These are phyloP conservation scores for Sarocladium strictum DNA, from an alignment of 2,329 filamentous ascomycete genomes.

Conservation along the genomic window DNA sequence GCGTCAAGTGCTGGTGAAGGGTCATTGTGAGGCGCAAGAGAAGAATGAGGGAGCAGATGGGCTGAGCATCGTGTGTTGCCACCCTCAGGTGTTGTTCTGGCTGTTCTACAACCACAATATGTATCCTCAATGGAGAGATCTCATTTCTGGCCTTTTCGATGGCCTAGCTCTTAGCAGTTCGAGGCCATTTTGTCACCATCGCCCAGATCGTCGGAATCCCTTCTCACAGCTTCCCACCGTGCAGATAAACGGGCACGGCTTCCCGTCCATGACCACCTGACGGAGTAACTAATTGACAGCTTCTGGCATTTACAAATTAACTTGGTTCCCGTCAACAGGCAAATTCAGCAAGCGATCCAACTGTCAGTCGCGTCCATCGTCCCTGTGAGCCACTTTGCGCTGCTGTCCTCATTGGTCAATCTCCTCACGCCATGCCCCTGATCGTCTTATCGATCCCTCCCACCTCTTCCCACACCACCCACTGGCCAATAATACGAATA, in stretches of 20 bases:
- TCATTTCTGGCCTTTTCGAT: background rate
- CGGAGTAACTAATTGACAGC: no score
- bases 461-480: background rate
- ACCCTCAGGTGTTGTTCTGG: background rate
- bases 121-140: background rate
- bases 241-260: no score
- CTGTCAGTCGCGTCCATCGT: background rate
- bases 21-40: background rate
- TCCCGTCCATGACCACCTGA: no score
- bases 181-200: background rate
- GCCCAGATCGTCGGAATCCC: no score
- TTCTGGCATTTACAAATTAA: no score
- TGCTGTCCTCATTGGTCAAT: background rate
- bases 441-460: background rate
- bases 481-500: background rate
- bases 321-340: no score
- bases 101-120: no score
- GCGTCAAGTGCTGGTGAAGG: no score
- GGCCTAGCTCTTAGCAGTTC: background rate
- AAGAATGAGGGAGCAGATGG: background rate
- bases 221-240: no score
- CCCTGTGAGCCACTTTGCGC: background rate
- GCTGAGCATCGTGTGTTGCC: background rate
- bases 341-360: no score
- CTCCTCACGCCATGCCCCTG: background rate